These are phyloP conservation scores for Talaromyces sp. DNA, from an alignment of 2,329 filamentous ascomycete species.

Conservation along the genomic window DNA sequence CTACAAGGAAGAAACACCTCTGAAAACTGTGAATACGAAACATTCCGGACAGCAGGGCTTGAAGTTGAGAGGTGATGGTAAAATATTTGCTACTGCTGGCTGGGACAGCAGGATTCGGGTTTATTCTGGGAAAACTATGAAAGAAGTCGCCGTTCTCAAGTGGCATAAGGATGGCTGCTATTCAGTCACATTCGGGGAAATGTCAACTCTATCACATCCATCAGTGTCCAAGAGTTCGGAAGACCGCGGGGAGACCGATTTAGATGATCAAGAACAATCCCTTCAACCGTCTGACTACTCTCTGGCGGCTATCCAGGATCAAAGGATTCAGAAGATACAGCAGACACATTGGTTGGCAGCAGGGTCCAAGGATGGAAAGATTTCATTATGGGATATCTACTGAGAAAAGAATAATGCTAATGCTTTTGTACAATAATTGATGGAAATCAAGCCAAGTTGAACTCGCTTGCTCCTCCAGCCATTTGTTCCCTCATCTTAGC, in stretches of 20 bases:
- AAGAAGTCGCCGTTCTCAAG: constrained; percentile 86
- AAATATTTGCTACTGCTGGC: constrained; percentile 84
- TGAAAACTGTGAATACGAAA: constrained; percentile 72
- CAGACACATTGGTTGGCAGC: constrained; percentile 84
- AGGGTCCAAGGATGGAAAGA: constrained; percentile 91
- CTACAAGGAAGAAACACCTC: constrained; percentile 44
- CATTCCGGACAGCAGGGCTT: constrained; percentile 89
- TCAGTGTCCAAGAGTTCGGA: neutral
- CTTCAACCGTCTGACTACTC: constrained; percentile 16
- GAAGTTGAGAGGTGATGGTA: constrained; percentile 74
- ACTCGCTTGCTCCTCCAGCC: constrained; percentile 58
- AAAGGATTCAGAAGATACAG: constrained; percentile 65
- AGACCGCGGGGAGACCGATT: neutral
- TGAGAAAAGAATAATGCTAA: constrained; percentile 43
- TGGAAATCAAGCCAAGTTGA: constrained; percentile 56
- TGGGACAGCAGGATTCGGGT: constrained; percentile 85
- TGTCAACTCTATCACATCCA: constrained; percentile 22
- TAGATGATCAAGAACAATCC: constrained; percentile 4
- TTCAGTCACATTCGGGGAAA: constrained; percentile 69
- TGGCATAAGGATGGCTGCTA: constrained; percentile 93
- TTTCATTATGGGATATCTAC: constrained; percentile 95
- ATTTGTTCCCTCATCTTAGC: constrained; percentile 56
- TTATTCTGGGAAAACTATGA: constrained; percentile 78
- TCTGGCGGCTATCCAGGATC: constrained; percentile 61
- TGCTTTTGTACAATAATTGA: constrained; percentile 32